phyloP scores from a whole-genome alignment of 2,329 filamentous ascomycete genomes.

The Diaporthe helianthi region DNA sequence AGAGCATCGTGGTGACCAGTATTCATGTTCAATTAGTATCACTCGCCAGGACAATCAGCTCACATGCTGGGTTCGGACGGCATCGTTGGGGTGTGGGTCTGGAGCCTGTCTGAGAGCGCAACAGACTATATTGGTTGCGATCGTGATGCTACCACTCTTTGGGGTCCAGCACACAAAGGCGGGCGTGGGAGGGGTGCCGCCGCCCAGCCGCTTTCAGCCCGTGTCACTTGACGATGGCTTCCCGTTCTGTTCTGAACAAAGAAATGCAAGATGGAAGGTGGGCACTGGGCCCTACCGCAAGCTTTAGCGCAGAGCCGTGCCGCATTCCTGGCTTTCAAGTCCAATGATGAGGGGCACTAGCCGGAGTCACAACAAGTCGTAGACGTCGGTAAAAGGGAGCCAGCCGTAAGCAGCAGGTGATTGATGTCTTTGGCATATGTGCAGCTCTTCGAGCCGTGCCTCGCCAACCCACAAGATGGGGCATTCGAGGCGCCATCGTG shows the following conservation, averaged over 20 bases:
- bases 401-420: not conserved
- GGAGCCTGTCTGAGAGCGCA: not conserved
- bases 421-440: not conserved
- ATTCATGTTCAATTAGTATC: slow-evolving; percentile 8
- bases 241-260: slow-evolving; percentile 1
- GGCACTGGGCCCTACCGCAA: not conserved
- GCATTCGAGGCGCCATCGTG: no score
- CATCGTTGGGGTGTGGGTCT: not conserved
- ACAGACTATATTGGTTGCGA: slow-evolving; percentile 9
- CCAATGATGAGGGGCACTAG: slow-evolving; percentile 7
- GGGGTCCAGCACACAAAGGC: slow-evolving; percentile 16
- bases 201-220: slow-evolving; percentile 28
- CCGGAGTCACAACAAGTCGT: not conserved
- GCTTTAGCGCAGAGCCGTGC: not conserved
- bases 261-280: not conserved
- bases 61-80: not conserved
- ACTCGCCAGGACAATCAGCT: not conserved
- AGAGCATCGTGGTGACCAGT: not conserved
- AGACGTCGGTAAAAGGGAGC: not conserved
- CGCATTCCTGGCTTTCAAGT: slow-evolving; percentile 7
- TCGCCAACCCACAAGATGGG: not conserved
- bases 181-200: not conserved
- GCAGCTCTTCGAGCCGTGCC: not conserved
- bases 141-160: slow-evolving; percentile 1
- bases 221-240: slow-evolving; percentile 24